Conservation (phyloP, 129 eudicot genomes). For the Flaveria bidentis region DNA sequence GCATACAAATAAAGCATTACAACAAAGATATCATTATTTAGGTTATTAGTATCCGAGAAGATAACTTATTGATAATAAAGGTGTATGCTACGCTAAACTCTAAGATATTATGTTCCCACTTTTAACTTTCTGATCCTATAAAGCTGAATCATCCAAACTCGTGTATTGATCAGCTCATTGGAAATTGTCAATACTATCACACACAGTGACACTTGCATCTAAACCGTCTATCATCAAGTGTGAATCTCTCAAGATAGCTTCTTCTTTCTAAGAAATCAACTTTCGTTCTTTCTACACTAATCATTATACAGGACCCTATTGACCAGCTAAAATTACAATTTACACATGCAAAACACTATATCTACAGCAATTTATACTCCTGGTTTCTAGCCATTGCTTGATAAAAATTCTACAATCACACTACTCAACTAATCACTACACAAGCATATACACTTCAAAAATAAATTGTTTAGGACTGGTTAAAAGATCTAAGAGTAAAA, state of each 20-base stretch:
- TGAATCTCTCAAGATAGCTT: constrained; percentile 7
- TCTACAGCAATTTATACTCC: neutral
- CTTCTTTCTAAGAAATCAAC: constrained; percentile 4
- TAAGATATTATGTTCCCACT: neutral
- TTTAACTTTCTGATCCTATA: neutral
- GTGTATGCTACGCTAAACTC: neutral
- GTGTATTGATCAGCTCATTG: neutral
- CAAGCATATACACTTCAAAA: neutral
- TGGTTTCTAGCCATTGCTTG: constrained; percentile 12
- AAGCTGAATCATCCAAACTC: neutral
- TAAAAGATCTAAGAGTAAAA: neutral
- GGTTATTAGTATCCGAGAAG: neutral
- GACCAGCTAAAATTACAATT: neutral
- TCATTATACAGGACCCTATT: constrained; percentile 2
- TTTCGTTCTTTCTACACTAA: neutral
- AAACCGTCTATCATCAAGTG: constrained; percentile 8
- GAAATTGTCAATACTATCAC: neutral
- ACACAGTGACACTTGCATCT: neutral
- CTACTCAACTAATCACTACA: constrained; percentile 2
- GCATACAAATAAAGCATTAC: constrained; percentile 5
- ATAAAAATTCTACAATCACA: constrained; percentile 5
- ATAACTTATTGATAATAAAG: neutral
- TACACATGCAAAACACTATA: neutral
- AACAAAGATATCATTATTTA: neutral
- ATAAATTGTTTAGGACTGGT: neutral